Conservation (phyloP, 805 yeast species). For the Hagleromyces aurorensis region DNA sequence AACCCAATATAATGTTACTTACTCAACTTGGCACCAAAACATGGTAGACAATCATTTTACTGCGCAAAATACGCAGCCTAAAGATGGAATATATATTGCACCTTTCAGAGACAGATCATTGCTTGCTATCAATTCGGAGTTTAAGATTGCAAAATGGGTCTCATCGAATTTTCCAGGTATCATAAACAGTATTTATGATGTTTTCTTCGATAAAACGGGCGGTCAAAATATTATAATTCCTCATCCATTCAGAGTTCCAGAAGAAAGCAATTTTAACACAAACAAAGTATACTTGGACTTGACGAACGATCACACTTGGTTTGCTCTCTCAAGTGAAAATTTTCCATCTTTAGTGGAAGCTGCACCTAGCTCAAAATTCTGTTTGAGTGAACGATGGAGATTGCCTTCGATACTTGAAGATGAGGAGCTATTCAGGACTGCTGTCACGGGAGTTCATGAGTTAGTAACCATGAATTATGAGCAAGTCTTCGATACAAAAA, state of each 20-base stretch:
- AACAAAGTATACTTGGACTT: slow-evolving; percentile 55
- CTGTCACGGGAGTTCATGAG: slow-evolving; percentile 46
- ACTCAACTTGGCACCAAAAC: slow-evolving; percentile 88
- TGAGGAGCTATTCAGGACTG: slow-evolving; percentile 34
- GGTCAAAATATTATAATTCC: slow-evolving; percentile 48
- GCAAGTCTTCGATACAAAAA: slow-evolving; percentile 8
- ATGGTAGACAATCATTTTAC: slow-evolving; percentile 55
- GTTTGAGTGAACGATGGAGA: slow-evolving; percentile 37
- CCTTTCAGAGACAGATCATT: slow-evolving; percentile 78
- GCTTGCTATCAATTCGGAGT: slow-evolving; percentile 60
- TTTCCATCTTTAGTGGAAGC: slow-evolving; percentile 78
- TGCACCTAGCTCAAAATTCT: slow-evolving; percentile 66
- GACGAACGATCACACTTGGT: slow-evolving; percentile 65
- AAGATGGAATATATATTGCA: slow-evolving; percentile 70
- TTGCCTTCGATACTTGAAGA: slow-evolving; percentile 31
- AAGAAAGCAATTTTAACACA: slow-evolving; percentile 12
- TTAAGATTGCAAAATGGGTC: slow-evolving; percentile 76
- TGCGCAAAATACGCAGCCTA: slow-evolving; percentile 44
- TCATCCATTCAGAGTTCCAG: slow-evolving; percentile 47
- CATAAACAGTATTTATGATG: slow-evolving; percentile 74
- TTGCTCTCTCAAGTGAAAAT: slow-evolving; percentile 68
- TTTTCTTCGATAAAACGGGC: slow-evolving; percentile 33
- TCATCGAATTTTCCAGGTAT: slow-evolving; percentile 57
- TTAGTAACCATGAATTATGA: slow-evolving; percentile 11
- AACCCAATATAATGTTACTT: slow-evolving; percentile 77